phyloP scores from a whole-genome alignment of 2,329 filamentous ascomycete genomes.

The Chaetomiaceae sp. region DNA sequence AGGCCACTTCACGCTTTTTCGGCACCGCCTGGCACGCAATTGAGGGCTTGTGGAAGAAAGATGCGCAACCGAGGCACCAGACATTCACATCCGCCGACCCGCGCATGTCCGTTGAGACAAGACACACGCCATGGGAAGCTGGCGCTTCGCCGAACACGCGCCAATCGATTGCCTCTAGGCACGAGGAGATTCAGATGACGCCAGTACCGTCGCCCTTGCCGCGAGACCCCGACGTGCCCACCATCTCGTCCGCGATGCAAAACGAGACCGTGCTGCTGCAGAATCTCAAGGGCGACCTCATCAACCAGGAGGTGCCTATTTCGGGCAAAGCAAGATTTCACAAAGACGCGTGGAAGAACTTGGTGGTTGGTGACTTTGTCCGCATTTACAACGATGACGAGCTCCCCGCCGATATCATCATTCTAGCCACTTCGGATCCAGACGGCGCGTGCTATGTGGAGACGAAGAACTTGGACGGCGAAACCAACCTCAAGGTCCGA shows the following conservation, averaged over 20 bases:
- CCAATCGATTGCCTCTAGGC: constrained; percentile 50
- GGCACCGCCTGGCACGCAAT: constrained; percentile 49
- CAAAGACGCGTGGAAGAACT: constrained; percentile 89
- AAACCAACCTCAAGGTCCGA: constrained; percentile 95
- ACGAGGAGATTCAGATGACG: constrained; percentile 88
- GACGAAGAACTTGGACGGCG: constrained; percentile 95
- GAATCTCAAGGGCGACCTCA: constrained; percentile 53
- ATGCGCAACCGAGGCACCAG: constrained; percentile 45
- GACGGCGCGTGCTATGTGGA: constrained; percentile 97
- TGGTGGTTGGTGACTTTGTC: constrained; percentile 93
- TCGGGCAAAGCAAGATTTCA: constrained; percentile 79
- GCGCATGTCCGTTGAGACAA: constrained; percentile 63
- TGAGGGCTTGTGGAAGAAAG: constrained; percentile 45
- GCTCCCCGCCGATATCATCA: constrained; percentile 87
- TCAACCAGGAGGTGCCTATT: constrained; percentile 65
- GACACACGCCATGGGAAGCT: constrained; percentile 50
- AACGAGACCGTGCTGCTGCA: constrained; percentile 39
- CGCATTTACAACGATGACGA: constrained; percentile 96
- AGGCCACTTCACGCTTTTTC: constrained; percentile 66
- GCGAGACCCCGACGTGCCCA: constrained; percentile 34
- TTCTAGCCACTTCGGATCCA: constrained; percentile 86
- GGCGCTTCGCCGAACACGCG: constrained; percentile 49
- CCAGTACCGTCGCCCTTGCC: constrained; percentile 80
- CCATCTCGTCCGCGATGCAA: constrained; percentile 34
- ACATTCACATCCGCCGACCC: constrained; percentile 52